Conservation (phyloP, 768 basidiomycete genomes). For the Asterophora parasitica region DNA sequence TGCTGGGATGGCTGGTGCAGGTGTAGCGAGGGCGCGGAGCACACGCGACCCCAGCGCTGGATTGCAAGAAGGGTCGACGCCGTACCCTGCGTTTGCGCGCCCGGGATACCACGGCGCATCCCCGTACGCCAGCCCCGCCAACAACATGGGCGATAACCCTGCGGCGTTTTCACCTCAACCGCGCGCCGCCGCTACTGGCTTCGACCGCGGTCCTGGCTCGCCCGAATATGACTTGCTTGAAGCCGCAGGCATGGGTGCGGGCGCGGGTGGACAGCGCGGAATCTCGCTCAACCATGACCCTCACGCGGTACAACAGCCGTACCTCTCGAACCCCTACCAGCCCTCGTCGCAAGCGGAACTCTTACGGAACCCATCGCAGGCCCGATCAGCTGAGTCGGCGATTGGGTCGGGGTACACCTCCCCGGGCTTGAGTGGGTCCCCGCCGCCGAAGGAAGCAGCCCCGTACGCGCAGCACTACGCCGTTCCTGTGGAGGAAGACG, state of each 20-base stretch:
- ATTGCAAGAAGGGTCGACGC: conserved; percentile 31
- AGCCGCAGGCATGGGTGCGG: conserved; percentile 19
- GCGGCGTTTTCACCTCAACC: neutral
- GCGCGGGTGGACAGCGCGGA: conserved; percentile 13
- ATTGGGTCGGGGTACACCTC: neutral
- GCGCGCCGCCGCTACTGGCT: conserved; percentile 19
- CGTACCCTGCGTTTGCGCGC: conserved; percentile 36
- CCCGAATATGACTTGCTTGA: conserved; percentile 18
- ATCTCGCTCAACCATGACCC: conserved; percentile 14
- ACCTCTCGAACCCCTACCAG: conserved; percentile 3
- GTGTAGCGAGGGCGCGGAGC: conserved; percentile 37
- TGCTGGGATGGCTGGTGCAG: conserved; percentile 37
- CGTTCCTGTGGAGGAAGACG: conserved; percentile 18
- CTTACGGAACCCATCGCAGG: neutral
- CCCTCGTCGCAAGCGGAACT: neutral
- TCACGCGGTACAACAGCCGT: neutral
- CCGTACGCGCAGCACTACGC: neutral
- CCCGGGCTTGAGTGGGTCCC: neutral
- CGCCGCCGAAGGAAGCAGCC: conserved; percentile 6
- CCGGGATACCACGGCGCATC: conserved; percentile 10
- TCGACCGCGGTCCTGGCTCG: conserved; percentile 12
- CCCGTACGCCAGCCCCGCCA: neutral
- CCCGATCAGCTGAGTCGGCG: no score
- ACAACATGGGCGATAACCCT: neutral
- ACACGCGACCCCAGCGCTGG: conserved; percentile 25